Evolutionary conservation across 768 basidiomycete species (phyloP), one percentile per base, ranked within the genome.

Genomic region (Daedalea quercina): DNA sequence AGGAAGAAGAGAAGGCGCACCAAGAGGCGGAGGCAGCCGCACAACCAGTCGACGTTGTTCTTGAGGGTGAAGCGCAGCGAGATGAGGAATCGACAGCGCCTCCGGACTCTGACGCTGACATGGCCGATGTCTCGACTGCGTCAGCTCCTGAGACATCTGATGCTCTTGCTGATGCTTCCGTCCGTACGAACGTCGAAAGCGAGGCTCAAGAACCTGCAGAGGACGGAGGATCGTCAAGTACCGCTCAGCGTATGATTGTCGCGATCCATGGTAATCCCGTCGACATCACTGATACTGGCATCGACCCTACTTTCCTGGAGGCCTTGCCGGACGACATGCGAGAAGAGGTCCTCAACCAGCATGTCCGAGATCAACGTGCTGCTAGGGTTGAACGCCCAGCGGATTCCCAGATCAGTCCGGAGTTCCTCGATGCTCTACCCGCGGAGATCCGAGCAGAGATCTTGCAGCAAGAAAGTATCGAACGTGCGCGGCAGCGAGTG

Each of bases 271-370:
- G 96, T 48, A 90, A 82, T 57, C 76, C 85, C 7, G 91, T 98
- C 24, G 96, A 99, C 65, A 99, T 99, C 65, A 99, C 96, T 2
- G 94, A 98, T 61, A 95, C 94, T 34, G 96, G 96, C 3, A 97
- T 99, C 63, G 96, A 99, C 66, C 92, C 94, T 1, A 94, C 92
- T 4, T 99, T 99, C 79, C 74, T 99, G 53, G 94, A 97, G 70
- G 96, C 96, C 23, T 72, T 99, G 9, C 96, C 96, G 0, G 96
- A 99, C 64, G 95, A 98, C 59, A 98, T 99, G 87, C 83, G 96
- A 47, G 95, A 96, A 65, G 96, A 99, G 65, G 93, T 99, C 33
- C 77, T 99, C 50, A 94, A 94, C 62, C 96, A 99, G 64, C 95
- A 99, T 64, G 84, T 97, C 60, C 85, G 94, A 9, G 96, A 98